These are phyloP conservation scores for Gossypium australe DNA, from an alignment of 345 rosid species.

Conservation along the genomic window DNA sequence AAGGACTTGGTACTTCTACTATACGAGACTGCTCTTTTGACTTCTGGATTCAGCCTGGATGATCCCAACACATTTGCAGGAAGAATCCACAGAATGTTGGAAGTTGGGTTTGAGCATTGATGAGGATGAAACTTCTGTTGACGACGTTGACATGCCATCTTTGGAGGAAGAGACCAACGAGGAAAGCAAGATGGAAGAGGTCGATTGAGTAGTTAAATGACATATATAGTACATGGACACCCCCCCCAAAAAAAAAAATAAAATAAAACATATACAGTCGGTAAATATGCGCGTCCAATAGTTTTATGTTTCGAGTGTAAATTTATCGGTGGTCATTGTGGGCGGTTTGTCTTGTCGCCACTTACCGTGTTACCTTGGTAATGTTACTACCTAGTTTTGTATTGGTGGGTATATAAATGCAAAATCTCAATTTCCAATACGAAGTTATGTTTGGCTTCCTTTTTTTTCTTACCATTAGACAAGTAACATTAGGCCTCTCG, in stretches of 20 bases:
- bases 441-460: background rate
- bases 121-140: slow-evolving; percentile 23
- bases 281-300: too few species aligned
- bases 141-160: slow-evolving; percentile 8
- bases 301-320: too few species aligned
- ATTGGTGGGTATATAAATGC: background rate
- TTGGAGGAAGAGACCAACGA: slow-evolving; percentile 10
- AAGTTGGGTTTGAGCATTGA: slow-evolving; percentile 40
- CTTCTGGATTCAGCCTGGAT: slow-evolving; percentile 39
- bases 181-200: slow-evolving; percentile 17
- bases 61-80: slow-evolving; percentile 37
- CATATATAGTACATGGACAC: background rate
- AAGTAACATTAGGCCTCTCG: background rate
- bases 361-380: too few species aligned
- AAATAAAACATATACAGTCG: too few species aligned
- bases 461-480: background rate
- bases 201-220: background rate
- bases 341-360: background rate
- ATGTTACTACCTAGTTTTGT: background rate
- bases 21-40: slow-evolving; percentile 33
- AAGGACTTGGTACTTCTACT: slow-evolving; percentile 33
- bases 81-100: slow-evolving; percentile 41
- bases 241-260: too few species aligned
- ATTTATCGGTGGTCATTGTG: background rate
- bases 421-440: background rate